Evolutionary conservation across 2,329 filamentous ascomycete genomes (phyloP), one percentile per base, ranked within the genome.

Genomic region (Fusarium newnesense): DNA sequence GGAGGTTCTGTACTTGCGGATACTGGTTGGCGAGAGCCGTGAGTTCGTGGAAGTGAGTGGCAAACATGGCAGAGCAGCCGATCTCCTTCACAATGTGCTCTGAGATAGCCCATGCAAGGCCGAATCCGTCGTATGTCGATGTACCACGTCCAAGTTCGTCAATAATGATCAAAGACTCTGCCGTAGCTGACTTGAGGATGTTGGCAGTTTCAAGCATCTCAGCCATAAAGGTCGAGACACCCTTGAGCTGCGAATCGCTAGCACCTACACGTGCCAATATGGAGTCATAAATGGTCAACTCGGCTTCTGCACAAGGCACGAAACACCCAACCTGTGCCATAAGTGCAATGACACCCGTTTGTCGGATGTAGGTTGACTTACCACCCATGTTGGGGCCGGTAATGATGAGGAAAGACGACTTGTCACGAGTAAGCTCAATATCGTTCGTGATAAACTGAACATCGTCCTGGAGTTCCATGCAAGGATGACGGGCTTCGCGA

Each of bases 181-280:
- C 91, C 0, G 96, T 99, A 4, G 96, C 96, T 1, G 94, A 97
- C 84, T 98, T 98, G 79, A 99, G 91, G 74, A 99, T 99, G 81
- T 98, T 98, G 75, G 96, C 95, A 3, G 96, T 99, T 82, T 99
- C 96, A 28, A 99, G 89, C 96, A 99, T 99, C 84, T 99, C 96
- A 4, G 96, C 96, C 97, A 99, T 99, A 83, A 99, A 99, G 0
- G 96, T 99, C 7, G 94, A 97, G 4, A 99, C 96, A 40, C 96
- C 96, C 84, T 98, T 98, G 72, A 99, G 92, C 82, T 98, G 96
- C 11, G 94, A 97, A 83, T 99, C 97, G 76, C 93, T 96, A 11
- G 96, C 97, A 46, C 97, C 96, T 0, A 99, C 96, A 76, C 96
- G 93, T 1, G 97, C 96, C 43, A 99, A 92, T 70, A 99, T 97